phyloP scores from a whole-genome alignment of 148 eudicot genomes.

The Suaeda aralocaspica region DNA sequence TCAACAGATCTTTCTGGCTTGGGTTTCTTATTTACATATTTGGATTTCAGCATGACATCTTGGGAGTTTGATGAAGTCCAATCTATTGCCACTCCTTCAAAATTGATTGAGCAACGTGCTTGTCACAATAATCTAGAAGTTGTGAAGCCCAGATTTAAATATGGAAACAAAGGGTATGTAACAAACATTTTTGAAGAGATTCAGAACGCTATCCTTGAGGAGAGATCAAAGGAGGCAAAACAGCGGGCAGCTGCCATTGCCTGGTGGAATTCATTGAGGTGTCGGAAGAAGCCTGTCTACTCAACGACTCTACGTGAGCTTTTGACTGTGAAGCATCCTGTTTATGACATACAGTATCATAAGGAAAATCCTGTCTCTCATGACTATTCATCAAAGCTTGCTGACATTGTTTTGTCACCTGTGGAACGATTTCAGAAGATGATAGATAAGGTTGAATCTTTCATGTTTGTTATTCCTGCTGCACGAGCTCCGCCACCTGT shows the following conservation, averaged over 20 bases:
- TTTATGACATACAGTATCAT: constrained; percentile 40
- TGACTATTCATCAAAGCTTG: constrained; percentile 66
- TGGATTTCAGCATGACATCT: constrained; percentile 79
- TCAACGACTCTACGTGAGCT: constrained; percentile 58
- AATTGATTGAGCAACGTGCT: constrained; percentile 56
- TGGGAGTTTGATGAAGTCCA: constrained; percentile 96
- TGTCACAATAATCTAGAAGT: constrained; percentile 27
- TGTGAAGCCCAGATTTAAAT: constrained; percentile 33
- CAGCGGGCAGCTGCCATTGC: constrained; percentile 75
- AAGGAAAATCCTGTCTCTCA: constrained; percentile 42
- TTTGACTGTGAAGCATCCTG: constrained; percentile 58
- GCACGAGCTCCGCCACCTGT: constrained; percentile 84
- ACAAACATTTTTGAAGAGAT: constrained; percentile 87
- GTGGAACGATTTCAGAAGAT: constrained; percentile 72
- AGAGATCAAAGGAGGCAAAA: constrained; percentile 68
- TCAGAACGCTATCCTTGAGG: constrained; percentile 65
- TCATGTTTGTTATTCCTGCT: constrained; percentile 99
- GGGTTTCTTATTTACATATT: constrained; percentile 76
- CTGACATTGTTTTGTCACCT: constrained; percentile 81
- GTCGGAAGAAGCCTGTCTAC: constrained; percentile 70
- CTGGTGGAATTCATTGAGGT: constrained; percentile 96
- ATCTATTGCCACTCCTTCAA: constrained; percentile 85
- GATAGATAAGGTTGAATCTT: constrained; percentile 84
- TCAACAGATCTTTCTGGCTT: constrained; percentile 60
- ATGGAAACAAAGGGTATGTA: constrained; percentile 39